Evolutionary conservation across 495 filamentous ascomycete species (phyloP), one percentile per base, ranked within the genome.

Genomic region (Aspergillus cristatus): DNA sequence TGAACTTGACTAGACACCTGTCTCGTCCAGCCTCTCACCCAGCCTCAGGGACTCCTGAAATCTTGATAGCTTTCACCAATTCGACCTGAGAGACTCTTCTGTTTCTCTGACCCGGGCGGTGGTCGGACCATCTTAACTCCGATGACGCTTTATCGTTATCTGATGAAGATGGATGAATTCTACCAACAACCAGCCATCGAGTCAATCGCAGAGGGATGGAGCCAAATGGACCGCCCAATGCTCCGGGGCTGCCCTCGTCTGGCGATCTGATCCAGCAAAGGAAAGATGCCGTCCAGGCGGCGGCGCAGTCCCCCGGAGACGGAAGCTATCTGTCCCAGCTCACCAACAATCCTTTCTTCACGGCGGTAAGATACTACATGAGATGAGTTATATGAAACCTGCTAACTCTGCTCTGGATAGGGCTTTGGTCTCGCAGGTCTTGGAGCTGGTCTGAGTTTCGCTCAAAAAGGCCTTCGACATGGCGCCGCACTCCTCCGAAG

Each of bases 401-500:
- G n/a, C n/a, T n/a, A n/a, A n/a, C n/a, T n/a, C n/a, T n/a, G n/a
- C n/a, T n/a, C n/a, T 24, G 20, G 20, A 24, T 51, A 81, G 76
- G 79, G 79, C 37, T 78, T 96, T 39, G 93, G 93, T 42, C 83
- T 98, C 16, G 89, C 87, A 47, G 85, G 79, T 15, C 70, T 97
- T 20, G 91, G 85, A 35, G 82, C 86, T 25, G 78, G 73, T 25
- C 65, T 83, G 35, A 82, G 84, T 0, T 70, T 88, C 38, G 81
- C 79, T 13, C 88, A 90, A 32, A 78, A 76, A 48, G 81, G 79
- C 15, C 42, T 80, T 40, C 79, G 83, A 37, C 68, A 76, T 54
- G 78, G 78, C 34, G 79, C 78, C 16, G 67, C 67, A 28, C 72
- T 94, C 38, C 59, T 94, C 37, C 82, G 84, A 28, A 77, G 82